Percentiles rank a stretch among this genome's conserved stretches.
Conservation (phyloP, 306 rosid genomes). For the Senna siamea region DNA sequence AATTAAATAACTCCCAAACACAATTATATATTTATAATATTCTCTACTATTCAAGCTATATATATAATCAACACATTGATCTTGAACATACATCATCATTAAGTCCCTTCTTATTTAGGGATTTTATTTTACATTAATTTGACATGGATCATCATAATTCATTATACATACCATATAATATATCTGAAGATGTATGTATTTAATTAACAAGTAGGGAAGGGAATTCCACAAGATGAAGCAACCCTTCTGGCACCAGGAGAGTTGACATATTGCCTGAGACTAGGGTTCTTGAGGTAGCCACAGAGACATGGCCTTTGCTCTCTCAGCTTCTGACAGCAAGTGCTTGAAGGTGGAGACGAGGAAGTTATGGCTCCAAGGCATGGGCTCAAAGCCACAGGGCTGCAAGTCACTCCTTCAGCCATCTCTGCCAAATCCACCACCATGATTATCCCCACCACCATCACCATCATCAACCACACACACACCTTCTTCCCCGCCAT, state of each 20-base stretch:
- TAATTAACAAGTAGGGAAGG: constrained; percentile 47
- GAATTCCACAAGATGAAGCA: constrained; percentile 48
- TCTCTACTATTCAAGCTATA: too few species aligned
- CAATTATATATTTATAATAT: too few species aligned
- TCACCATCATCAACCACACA: constrained; percentile 27
- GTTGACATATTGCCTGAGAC: constrained; percentile 42
- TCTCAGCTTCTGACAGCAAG: constrained; percentile 57
- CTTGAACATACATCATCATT: too few species aligned
- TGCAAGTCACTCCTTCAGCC: constrained; percentile 53
- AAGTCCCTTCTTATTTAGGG: too few species aligned
- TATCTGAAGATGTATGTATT: too few species aligned
- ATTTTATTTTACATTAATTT: too few species aligned
- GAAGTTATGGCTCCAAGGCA: constrained; percentile 47
- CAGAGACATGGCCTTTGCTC: constrained; percentile 70
- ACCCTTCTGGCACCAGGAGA: constrained; percentile 57
- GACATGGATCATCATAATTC: too few species aligned
- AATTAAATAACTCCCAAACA: too few species aligned
- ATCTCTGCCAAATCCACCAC: background rate
- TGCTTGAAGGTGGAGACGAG: constrained; percentile 35
- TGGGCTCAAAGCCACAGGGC: constrained; percentile 41
- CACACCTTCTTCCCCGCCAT: constrained; percentile 28
- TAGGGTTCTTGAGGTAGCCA: constrained; percentile 58
- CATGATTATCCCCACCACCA: constrained; percentile 31
- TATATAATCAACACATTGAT: too few species aligned
- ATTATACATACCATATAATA: too few species aligned